Evolutionary conservation across 345 rosid species (phyloP).

Genomic region (Stellera chamaejasme): DNA sequence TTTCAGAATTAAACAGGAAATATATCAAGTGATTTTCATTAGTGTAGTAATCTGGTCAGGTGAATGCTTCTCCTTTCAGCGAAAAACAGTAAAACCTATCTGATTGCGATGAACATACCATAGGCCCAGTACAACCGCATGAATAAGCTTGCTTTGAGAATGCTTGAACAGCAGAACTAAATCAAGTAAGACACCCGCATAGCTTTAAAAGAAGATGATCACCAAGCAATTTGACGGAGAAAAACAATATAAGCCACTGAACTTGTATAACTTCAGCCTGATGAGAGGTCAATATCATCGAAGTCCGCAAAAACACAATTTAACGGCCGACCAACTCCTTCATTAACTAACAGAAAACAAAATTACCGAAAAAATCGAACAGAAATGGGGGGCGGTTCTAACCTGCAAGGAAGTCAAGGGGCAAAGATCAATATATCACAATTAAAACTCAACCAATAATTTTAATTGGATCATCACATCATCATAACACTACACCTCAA

Average conservation of each 20-base stretch:
- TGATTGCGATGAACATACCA: slow-evolving; percentile 1
- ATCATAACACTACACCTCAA: no score
- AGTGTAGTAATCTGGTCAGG: slow-evolving; percentile 3
- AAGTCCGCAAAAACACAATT: slow-evolving; percentile 1
- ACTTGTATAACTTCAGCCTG: not conserved
- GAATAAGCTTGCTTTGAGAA: not conserved
- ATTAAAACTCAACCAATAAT: not conserved
- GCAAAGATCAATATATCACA: not conserved
- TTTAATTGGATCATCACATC: not conserved
- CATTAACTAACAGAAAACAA: slow-evolving; percentile 6
- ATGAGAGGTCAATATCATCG: no score
- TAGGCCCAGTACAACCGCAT: not conserved
- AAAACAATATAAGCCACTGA: slow-evolving; percentile 3
- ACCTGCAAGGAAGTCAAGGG: not conserved
- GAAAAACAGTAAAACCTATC: slow-evolving; percentile 8
- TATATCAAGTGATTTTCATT: slow-evolving; percentile 21
- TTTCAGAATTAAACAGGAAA: slow-evolving; percentile 17
- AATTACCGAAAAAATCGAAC: not conserved
- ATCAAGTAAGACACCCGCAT: not conserved
- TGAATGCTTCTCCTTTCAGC: slow-evolving; percentile 3
- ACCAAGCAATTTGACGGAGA: not conserved
- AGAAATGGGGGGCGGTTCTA: slow-evolving; percentile 1
- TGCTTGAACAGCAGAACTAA: slow-evolving; percentile 2
- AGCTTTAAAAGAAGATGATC: slow-evolving; percentile 2
- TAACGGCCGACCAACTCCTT: slow-evolving; percentile 6